Evolutionary conservation across 805 yeast genomes (phyloP).

Genomic region (Barnettozyma sp.): DNA sequence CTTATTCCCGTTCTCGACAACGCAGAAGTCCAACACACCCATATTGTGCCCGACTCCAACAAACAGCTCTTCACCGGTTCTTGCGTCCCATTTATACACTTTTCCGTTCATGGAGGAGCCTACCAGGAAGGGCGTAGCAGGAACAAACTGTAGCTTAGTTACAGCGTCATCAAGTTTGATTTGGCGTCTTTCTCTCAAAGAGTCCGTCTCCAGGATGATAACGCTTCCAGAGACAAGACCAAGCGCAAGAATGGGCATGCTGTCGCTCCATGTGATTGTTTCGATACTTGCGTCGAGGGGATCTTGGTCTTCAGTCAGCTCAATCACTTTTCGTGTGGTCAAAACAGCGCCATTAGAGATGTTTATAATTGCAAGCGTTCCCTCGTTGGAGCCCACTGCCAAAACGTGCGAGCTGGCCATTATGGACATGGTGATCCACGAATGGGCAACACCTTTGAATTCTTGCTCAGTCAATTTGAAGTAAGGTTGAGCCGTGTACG

Average conservation of each 20-base stretch:
- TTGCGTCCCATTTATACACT: constrained; percentile 80
- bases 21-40: constrained; percentile 84
- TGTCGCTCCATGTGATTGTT: constrained; percentile 74
- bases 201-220: constrained; percentile 70
- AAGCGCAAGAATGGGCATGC: constrained; percentile 61
- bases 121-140: constrained; percentile 48
- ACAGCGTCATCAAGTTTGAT: constrained; percentile 73
- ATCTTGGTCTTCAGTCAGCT: constrained; percentile 47
- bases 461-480: constrained; percentile 62
- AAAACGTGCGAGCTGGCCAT: constrained; percentile 44
- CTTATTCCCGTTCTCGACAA: constrained; percentile 58
- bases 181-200: constrained; percentile 79
- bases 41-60: constrained; percentile 87
- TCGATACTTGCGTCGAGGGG: constrained; percentile 66
- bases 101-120: constrained; percentile 82
- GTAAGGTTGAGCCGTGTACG: constrained; percentile 63
- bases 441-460: constrained; percentile 68
- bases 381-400: constrained; percentile 86
- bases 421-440: constrained; percentile 75
- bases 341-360: constrained; percentile 66
- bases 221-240: constrained; percentile 89
- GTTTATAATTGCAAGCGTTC: constrained; percentile 74
- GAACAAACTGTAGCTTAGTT: constrained; percentile 67
- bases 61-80: constrained; percentile 73
- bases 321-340: constrained; percentile 58